A percentile compares a stretch with the other conserved stretches of the same genome.
These are phyloP conservation scores for Candida boleticola DNA, from an alignment of 805 yeast genomes.

Conservation along the genomic window DNA sequence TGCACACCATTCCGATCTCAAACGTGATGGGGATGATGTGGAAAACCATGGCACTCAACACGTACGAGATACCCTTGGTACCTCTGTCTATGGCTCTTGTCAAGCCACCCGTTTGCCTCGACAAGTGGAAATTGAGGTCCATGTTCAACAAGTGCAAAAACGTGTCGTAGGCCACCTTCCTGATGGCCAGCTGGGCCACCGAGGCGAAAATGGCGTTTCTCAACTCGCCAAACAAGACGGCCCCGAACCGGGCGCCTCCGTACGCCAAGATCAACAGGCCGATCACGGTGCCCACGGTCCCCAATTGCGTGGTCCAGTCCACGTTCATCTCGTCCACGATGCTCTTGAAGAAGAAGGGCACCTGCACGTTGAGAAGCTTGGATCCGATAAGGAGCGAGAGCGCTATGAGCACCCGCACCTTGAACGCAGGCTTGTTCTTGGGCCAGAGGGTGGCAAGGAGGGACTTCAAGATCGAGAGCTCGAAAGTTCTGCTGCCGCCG, in stretches of 20 bases:
- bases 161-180: constrained; percentile 84
- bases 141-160: constrained; percentile 78
- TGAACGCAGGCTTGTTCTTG: constrained; percentile 60
- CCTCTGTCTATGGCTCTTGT: constrained; percentile 97
- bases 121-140: constrained; percentile 86
- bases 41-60: constrained; percentile 94
- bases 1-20: constrained; percentile 91
- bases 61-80: constrained; percentile 94
- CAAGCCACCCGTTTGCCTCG: constrained; percentile 92
- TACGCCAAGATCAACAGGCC: constrained; percentile 73
- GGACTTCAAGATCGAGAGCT: constrained; percentile 58
- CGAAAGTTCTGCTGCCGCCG: constrained; percentile 28
- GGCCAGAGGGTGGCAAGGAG: constrained; percentile 81
- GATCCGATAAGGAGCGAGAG: constrained; percentile 71
- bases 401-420: constrained; percentile 74
- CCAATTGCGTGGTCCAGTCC: constrained; percentile 70
- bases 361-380: constrained; percentile 88
- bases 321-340: constrained; percentile 92
- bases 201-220: constrained; percentile 94
- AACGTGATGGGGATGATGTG: constrained; percentile 91
- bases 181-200: constrained; percentile 92
- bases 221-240: constrained; percentile 90
- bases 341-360: constrained; percentile 85
- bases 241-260: constrained; percentile 92
- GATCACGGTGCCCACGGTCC: constrained; percentile 65